These are phyloP conservation scores for Vanderwaltozyma polyspora DNA, from an alignment of 805 yeast species.

Conservation along the genomic window DNA sequence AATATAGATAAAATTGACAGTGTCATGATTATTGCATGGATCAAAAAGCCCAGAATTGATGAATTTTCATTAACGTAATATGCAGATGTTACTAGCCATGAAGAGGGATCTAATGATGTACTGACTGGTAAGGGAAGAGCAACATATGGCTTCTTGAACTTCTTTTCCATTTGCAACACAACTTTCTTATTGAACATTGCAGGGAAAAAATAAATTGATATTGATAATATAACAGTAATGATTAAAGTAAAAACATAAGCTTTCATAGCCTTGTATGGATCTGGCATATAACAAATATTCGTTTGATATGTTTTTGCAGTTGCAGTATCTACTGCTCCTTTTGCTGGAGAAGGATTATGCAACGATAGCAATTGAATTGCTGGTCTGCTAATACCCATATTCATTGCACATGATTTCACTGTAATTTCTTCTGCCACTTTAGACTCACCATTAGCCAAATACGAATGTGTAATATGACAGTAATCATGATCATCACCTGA, in stretches of 20 bases:
- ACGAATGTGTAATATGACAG: conserved; percentile 60
- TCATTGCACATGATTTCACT: conserved; percentile 84
- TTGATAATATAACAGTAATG: conserved; percentile 10
- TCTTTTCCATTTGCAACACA: conserved; percentile 5
- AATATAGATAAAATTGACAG: not conserved
- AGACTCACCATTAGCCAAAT: conserved; percentile 15
- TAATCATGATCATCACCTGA: conserved; percentile 98
- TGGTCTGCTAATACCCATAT: conserved; percentile 78
- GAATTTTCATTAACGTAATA: not conserved
- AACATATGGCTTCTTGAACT: not conserved
- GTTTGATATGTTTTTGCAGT: conserved; percentile 30
- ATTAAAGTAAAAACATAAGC: conserved; percentile 25
- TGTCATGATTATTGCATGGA: not conserved
- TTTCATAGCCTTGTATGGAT: conserved; percentile 36
- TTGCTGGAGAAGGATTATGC: conserved; percentile 39
- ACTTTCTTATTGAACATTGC: conserved; percentile 14
- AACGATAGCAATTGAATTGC: conserved; percentile 78
- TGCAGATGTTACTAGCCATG: not conserved
- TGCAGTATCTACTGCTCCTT: conserved; percentile 5
- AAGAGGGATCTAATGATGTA: not conserved
- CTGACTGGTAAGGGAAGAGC: conserved; percentile 16
- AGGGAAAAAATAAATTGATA: conserved; percentile 22
- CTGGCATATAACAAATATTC: conserved; percentile 45
- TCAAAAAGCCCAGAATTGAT: not conserved
- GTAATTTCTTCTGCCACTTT: conserved; percentile 59